These are phyloP conservation scores for Hanseniaspora vineae DNA, from an alignment of 805 yeast genomes.

Conservation along the genomic window DNA sequence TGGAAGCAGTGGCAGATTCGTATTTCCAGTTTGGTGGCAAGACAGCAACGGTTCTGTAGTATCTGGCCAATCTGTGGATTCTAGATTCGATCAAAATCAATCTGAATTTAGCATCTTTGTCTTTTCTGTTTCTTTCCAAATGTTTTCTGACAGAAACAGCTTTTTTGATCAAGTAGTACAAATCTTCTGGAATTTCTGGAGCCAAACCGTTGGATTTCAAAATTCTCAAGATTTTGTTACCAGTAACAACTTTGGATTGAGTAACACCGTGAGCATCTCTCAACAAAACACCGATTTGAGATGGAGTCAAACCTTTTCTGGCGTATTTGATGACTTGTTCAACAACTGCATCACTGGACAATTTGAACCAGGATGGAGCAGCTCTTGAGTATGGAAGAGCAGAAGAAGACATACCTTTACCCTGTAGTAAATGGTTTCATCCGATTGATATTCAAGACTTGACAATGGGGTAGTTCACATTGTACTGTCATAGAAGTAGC, in stretches of 20 bases:
- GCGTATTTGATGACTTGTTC: slow-evolving; percentile 99
- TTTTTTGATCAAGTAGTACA: slow-evolving; percentile 97
- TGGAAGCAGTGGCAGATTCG: slow-evolving; percentile 99
- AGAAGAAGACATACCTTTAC: slow-evolving; percentile 98
- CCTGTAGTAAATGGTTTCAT: slow-evolving; percentile 33
- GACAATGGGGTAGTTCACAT: too few species aligned
- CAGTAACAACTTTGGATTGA: slow-evolving; percentile 93
- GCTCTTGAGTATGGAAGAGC: slow-evolving; percentile 99
- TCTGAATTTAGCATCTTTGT: slow-evolving; percentile 99
- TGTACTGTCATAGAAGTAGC: too few species aligned
- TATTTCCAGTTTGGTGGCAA: slow-evolving; percentile 99
- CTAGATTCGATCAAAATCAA: slow-evolving; percentile 99
- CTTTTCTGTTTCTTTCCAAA: slow-evolving; percentile 99
- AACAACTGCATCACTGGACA: slow-evolving; percentile 85
- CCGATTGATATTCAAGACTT: background rate
- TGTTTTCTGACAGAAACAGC: slow-evolving; percentile 99
- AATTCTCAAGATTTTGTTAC: slow-evolving; percentile 99
- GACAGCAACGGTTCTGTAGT: slow-evolving; percentile 99
- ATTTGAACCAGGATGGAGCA: slow-evolving; percentile 99
- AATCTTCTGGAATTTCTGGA: slow-evolving; percentile 99
- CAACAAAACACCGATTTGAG: slow-evolving; percentile 97
- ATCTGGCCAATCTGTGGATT: slow-evolving; percentile 99
- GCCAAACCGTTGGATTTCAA: slow-evolving; percentile 99
- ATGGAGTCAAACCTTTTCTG: slow-evolving; percentile 99
- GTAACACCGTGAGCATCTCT: slow-evolving; percentile 99